Conservation (phyloP, 2,329 filamentous ascomycete genomes). For the Epichloe uncinata region DNA sequence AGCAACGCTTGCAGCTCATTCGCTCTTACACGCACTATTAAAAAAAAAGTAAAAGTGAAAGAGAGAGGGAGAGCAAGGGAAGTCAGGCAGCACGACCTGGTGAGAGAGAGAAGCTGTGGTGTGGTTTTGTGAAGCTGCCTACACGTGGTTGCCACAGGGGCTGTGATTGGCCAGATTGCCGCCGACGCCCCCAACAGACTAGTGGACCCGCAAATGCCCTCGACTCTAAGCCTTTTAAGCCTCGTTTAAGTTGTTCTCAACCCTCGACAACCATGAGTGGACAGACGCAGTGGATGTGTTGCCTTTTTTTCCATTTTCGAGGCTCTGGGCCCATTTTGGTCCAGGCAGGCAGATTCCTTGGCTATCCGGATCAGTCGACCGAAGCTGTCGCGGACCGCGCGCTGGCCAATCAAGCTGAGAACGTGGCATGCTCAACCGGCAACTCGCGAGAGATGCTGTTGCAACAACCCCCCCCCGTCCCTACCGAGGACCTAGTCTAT, state of each 20-base stretch:
- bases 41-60: no score
- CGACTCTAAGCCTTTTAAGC: background rate
- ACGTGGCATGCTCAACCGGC: background rate
- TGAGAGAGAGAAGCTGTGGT: no score
- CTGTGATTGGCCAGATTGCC: background rate
- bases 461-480: background rate
- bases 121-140: no score
- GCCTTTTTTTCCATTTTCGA: background rate
- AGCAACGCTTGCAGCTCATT: no score
- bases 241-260: background rate
- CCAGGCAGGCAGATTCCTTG: background rate
- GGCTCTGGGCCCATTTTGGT: background rate
- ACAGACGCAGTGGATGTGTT: background rate
- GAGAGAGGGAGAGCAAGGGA: no score
- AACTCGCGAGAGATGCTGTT: background rate
- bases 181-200: background rate
- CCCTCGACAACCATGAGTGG: background rate
- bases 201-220: background rate
- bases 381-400: no score
- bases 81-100: background rate
- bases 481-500: background rate
- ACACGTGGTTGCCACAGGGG: background rate
- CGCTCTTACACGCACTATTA: no score
- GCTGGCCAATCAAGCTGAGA: slow-evolving; percentile 1
- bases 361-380: background rate